Base-by-base conservation (phyloP, 1,284 basidiomycete genomes). In the Peniophora sp. region DNA sequence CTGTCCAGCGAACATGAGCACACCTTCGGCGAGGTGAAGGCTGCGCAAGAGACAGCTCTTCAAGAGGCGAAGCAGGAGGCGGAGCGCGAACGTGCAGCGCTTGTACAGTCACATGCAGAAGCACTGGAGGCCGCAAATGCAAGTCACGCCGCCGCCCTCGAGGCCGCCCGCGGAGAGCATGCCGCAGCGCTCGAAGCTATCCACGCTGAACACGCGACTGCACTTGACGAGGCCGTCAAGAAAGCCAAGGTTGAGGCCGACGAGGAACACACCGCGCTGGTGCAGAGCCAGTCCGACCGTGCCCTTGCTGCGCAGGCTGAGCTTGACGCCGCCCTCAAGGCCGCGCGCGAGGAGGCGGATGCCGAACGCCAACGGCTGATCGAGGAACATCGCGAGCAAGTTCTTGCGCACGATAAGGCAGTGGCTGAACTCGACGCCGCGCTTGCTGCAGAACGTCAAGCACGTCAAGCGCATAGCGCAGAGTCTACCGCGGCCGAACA, bases 1-100 rank as follows among this genome's bases (percentile, higher is more conserved):
- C 64, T 81, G 24, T 68, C 69, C 57, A 60, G 66, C 24, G 73
- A 78, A 47, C 79, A 81, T 51, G 53, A 55, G 47, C 45, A 44
- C 9, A 46, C 45, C 6, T 22, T 45, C 20, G 23, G 6, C 23
- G 43, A 45, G 43, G 23, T n/a, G 9, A 15, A 9, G n/a, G 43
- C 43, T 15, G 14, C 43, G 9, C 20, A 15, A 20, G 39, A 41
- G 6, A 9, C 39, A 8, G 20, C 39, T 41, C 8, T n/a, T n/a
- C n/a, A 41, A 9, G 15, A n/a, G 15, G 39, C 39, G 9, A 22
- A 9, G n/a, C n/a, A 41, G 15, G 39, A 41, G 20, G 39, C 39
- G 39, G 15, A n/a, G 20, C 15, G 20, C 9, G 39, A 41, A 8
- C 39, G 39, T n/a, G 15, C 39, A 9, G n/a, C 20, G n/a, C 20